Evolutionary conservation across 2,329 filamentous ascomycete genomes (phyloP), one percentile per base, ranked within the genome.

Genomic region (Phyllosticta citrichinensis): DNA sequence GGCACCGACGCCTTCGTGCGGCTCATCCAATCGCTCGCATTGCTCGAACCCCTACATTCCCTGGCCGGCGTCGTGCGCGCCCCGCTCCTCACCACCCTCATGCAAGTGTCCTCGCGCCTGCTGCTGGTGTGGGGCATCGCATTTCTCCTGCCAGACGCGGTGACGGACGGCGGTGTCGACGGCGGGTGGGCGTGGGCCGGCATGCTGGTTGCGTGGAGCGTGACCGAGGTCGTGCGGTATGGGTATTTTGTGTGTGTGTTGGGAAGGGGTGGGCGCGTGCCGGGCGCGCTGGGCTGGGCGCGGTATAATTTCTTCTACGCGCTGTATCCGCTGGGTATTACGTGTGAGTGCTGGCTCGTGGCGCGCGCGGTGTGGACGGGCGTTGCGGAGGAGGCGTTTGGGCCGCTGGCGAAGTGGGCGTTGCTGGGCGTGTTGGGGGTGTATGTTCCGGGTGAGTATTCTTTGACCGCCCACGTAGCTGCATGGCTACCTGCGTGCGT

Each of bases 181-280:
- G 35, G 35, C 35, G 35, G 12, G 5, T 47, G 40, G 40, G 83
- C 81, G 61, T 95, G 92, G 79, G 80, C 84, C 66, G 83, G 81
- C 68, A 91, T 96, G 89, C 81, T 97, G 62, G 70, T 87, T 61
- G 92, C 94, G 33, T 97, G 94, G 58, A 87, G 85, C 65, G 74
- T 90, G 62, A 97, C 94, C 63, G 94, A 99, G 77, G 88, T 96
- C 58, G 87, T 97, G 68, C 87, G 94, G 60, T 99, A 99, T 81
- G 83, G 84, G 55, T 99, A 89, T 81, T 97, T 97, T 73, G 88
- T 89, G 40, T 81, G 91, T 68, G 85, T 84, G 67, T 82, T 94
- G 33, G 77, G 79, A 64, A 80, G 83, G 25, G 71, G 76, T 63
- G 80, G 83, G 27, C 71, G 76, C 63, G 83, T 88, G 30, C 89